phyloP scores from a whole-genome alignment of 2,329 filamentous ascomycete genomes.

The Alternaria alternata region DNA sequence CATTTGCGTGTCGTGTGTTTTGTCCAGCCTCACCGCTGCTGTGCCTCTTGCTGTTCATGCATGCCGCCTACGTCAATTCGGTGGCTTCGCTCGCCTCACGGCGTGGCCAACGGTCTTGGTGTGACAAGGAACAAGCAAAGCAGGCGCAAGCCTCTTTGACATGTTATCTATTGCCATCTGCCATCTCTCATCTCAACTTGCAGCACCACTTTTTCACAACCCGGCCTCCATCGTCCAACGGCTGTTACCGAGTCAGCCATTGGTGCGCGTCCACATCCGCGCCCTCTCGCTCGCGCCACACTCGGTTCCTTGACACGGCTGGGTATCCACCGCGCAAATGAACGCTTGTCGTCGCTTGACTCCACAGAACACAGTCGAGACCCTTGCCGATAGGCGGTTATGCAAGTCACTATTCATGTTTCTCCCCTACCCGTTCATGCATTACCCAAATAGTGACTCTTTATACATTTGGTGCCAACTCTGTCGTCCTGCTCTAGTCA shows the following conservation, averaged over 20 bases:
- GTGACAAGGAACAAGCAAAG: neutral
- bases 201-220: slow-evolving; percentile 8
- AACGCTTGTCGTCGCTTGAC: slow-evolving; percentile 5
- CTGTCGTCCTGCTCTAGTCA: slow-evolving; percentile 9
- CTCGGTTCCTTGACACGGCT: slow-evolving; percentile 9
- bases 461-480: slow-evolving; percentile 12
- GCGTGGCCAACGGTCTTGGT: slow-evolving; percentile 7
- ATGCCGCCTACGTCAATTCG: neutral
- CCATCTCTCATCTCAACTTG: neutral
- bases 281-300: slow-evolving; percentile 18
- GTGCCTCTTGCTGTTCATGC: slow-evolving; percentile 3
- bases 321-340: slow-evolving; percentile 14
- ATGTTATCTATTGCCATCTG: neutral
- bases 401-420: slow-evolving; percentile 15
- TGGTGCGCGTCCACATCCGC: slow-evolving; percentile 12
- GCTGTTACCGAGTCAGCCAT: slow-evolving; percentile 2
- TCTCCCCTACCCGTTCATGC: slow-evolving; percentile 11
- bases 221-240: slow-evolving; percentile 6
- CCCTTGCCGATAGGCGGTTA: slow-evolving; percentile 12
- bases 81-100: slow-evolving; percentile 11
- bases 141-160: neutral
- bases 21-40: slow-evolving; percentile 19
- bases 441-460: slow-evolving; percentile 11
- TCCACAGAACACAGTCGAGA: slow-evolving; percentile 20
- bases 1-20: slow-evolving; percentile 1